These are phyloP conservation scores for Colletotrichum orchidophilum DNA, from an alignment of 2,329 filamentous ascomycete species.

Conservation along the genomic window DNA sequence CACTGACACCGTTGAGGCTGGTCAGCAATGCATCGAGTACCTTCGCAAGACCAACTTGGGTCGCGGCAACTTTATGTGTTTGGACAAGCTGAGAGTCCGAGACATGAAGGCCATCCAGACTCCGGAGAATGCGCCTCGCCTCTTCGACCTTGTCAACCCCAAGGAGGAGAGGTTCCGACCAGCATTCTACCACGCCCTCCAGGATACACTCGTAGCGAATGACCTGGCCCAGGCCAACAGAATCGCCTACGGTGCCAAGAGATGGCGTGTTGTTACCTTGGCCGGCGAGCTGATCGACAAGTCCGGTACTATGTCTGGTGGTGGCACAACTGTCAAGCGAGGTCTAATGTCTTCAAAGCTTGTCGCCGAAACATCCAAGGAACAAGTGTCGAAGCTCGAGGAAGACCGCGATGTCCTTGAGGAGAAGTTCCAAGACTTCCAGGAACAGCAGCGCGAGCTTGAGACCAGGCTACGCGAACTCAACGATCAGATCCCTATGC, in stretches of 20 bases:
- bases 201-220: slow-evolving; percentile 92
- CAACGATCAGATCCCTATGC: slow-evolving; percentile 79
- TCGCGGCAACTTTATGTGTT: slow-evolving; percentile 94
- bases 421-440: slow-evolving; percentile 82
- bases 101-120: slow-evolving; percentile 85
- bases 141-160: slow-evolving; percentile 92
- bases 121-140: slow-evolving; percentile 88
- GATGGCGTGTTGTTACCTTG: slow-evolving; percentile 96
- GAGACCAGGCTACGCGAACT: slow-evolving; percentile 78
- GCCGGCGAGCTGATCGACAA: slow-evolving; percentile 97
- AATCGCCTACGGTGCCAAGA: slow-evolving; percentile 91
- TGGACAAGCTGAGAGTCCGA: slow-evolving; percentile 84
- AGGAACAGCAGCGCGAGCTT: slow-evolving; percentile 83
- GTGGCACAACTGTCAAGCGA: slow-evolving; percentile 88
- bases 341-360: slow-evolving; percentile 98
- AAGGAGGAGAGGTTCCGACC: slow-evolving; percentile 88
- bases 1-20: slow-evolving; percentile 93
- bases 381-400: slow-evolving; percentile 89
- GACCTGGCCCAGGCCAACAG: slow-evolving; percentile 96
- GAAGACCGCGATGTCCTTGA: slow-evolving; percentile 87
- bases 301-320: slow-evolving; percentile 98
- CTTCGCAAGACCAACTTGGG: slow-evolving; percentile 97
- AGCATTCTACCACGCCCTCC: slow-evolving; percentile 94
- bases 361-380: slow-evolving; percentile 84
- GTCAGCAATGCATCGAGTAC: slow-evolving; percentile 98